A percentile compares a stretch with the other conserved stretches of the same genome.
Evolutionary conservation across 306 rosid species (phyloP).

Genomic region (Prunus davidiana): DNA sequence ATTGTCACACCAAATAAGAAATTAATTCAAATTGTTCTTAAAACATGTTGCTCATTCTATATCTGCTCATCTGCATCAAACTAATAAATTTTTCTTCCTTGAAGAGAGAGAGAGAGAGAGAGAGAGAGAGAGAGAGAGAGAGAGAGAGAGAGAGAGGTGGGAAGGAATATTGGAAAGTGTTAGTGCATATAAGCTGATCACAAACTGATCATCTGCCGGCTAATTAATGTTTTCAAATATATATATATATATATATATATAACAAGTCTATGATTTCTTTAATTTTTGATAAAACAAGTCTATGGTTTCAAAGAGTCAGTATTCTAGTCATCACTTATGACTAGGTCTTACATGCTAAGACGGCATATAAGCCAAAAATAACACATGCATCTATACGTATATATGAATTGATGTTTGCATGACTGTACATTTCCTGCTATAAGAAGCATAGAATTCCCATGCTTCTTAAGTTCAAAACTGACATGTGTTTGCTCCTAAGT

Average conservation of each 20-base stretch:
- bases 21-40: background rate
- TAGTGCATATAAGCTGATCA: slow-evolving; percentile 1
- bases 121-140: background rate
- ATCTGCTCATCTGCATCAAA: background rate
- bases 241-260: background rate
- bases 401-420: background rate
- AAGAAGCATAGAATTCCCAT: background rate
- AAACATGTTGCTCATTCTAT: background rate
- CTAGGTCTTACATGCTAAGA: slow-evolving; percentile 20
- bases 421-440: background rate
- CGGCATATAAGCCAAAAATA: slow-evolving; percentile 27
- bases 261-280: background rate
- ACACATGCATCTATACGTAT: background rate
- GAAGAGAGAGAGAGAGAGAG: background rate
- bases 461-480: background rate
- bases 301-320: background rate
- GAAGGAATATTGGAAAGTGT: background rate
- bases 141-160: background rate
- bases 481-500: background rate
- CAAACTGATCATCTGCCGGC: slow-evolving; percentile 20
- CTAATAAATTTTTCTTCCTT: background rate
- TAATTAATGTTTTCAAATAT: background rate
- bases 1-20: background rate
- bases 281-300: background rate
- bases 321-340: background rate